These are phyloP conservation scores for Monilinia laxa DNA, from an alignment of 2,329 filamentous ascomycete species.

Conservation along the genomic window DNA sequence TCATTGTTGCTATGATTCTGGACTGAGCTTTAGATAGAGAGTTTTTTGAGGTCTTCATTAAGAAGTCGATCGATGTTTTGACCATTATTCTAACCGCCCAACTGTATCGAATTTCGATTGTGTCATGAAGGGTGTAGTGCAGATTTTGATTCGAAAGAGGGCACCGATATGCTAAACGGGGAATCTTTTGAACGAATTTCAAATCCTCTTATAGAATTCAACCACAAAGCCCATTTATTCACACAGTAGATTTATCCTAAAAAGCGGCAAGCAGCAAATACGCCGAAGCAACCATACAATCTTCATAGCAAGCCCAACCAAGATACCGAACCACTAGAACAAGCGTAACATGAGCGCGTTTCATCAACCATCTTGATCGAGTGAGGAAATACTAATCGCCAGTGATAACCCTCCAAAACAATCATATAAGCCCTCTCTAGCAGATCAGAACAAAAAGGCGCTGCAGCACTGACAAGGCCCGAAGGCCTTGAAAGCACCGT, in stretches of 20 bases:
- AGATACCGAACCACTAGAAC: neutral
- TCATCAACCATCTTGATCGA: neutral
- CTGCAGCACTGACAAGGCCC: constrained; percentile 2
- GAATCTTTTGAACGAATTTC: neutral
- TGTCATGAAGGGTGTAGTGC: neutral
- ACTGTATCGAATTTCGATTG: neutral
- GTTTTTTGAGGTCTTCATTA: neutral
- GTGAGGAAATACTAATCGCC: constrained; percentile 1
- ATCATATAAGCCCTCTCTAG: constrained; percentile 10
- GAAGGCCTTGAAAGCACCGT: neutral
- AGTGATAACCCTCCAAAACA: neutral
- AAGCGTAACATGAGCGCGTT: constrained; percentile 15
- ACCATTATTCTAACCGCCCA: neutral
- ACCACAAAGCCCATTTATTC: neutral
- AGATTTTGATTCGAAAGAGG: neutral
- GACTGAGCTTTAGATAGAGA: neutral
- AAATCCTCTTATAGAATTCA: neutral
- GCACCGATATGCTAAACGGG: neutral
- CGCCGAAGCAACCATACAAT: neutral
- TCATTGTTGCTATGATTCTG: neutral
- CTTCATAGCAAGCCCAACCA: neutral
- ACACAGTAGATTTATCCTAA: neutral
- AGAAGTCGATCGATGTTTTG: neutral
- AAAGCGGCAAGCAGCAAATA: constrained; percentile 16
- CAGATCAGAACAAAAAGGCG: constrained; percentile 6